Evolutionary conservation across 805 yeast genomes (phyloP), one percentile per base, ranked within the genome.

Genomic region (Schwanniomyces pseudopolymorphus): DNA sequence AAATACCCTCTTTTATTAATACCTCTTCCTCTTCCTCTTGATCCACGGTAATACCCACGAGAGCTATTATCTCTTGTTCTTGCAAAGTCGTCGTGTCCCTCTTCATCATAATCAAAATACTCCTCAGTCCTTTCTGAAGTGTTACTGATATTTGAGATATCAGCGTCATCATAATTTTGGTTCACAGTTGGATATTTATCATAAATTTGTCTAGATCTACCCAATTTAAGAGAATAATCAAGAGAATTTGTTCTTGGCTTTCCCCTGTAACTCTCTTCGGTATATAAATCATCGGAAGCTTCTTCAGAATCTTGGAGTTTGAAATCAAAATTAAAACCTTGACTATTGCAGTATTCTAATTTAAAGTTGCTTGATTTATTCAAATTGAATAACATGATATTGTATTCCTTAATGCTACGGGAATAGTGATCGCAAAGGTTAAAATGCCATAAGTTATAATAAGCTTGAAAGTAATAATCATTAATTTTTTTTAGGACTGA

Each of bases 391-490:
- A 63, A 44, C 83, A 67, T 42, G 66, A 61, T 5, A 86, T 89
- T 52, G 71, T 49, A 54, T 41, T 58, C 42, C 25, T 44, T 25
- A 19, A 46, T 46, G 33, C 52, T 45, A 10, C 48, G 47, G 39
- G 58, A 49, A 4, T 52, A 43, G 40, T 58, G 74, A 58, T 86
- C 92, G 55, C 89, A 80, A 39, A 87, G 67, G 55, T 85, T 85
- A 61, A 83, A 83, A 61, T 87, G 89, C 95, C 95, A 87, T 47
- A 84, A 73, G 56, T 83, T 83, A 57, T 83, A 84, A 63, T 83
- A 85, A 0, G 89, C 81, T 13, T 78, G 71, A 58, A 81, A 80
- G 53, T 83, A 80, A 33, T 77, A 66, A 56, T 85, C 89, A 59
- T 83, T 83, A 46, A 80, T 72, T 47, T 70, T 72, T 58, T 78